phyloP scores from a whole-genome alignment of 139 green algal species.

The Limnomonas spitsbergensis region DNA sequence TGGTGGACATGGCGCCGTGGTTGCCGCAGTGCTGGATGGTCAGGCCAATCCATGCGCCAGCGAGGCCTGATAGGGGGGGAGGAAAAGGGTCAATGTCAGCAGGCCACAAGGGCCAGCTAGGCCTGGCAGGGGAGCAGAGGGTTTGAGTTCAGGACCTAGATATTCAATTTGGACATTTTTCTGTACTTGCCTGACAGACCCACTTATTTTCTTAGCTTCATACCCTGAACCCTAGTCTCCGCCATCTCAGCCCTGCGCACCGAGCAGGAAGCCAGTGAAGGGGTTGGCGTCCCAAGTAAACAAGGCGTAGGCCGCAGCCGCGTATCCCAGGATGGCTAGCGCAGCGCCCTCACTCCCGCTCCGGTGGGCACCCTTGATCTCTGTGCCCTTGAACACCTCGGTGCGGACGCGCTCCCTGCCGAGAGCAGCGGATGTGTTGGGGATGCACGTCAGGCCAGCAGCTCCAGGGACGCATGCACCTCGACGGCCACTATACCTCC shows the following conservation, averaged over 20 bases:
- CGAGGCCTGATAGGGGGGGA: conserved; percentile 62
- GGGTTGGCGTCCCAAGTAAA: conserved; percentile 53
- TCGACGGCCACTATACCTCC: too few relatives aligned
- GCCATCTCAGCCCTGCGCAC: conserved; percentile 9
- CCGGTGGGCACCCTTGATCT: conserved; percentile 69
- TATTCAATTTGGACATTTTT: too few relatives aligned
- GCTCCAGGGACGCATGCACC: too few relatives aligned
- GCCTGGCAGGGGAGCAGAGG: too few relatives aligned
- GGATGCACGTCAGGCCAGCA: too few relatives aligned
- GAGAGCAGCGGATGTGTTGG: too few relatives aligned
- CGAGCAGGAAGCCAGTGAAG: conserved; percentile 61
- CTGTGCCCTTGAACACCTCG: conserved; percentile 75
- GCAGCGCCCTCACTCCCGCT: conserved; percentile 66
- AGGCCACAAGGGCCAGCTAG: too few relatives aligned
- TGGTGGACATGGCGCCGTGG: conserved; percentile 86
- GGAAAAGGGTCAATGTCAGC: too few relatives aligned
- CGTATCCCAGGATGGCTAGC: conserved; percentile 56
- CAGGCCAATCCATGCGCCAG: conserved; percentile 77
- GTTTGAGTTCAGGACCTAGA: too few relatives aligned
- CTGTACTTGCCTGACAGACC: too few relatives aligned
- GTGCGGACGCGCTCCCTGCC: conserved; percentile 64
- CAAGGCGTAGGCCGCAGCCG: conserved; percentile 48
- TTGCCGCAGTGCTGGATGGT: conserved; percentile 79
- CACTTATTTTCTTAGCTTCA: too few relatives aligned
- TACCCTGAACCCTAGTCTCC: too few relatives aligned